Evolutionary conservation across 441 rosid species (phyloP), one percentile per base, ranked within the genome.

Genomic region (Rhodomyrtus psidioides): DNA sequence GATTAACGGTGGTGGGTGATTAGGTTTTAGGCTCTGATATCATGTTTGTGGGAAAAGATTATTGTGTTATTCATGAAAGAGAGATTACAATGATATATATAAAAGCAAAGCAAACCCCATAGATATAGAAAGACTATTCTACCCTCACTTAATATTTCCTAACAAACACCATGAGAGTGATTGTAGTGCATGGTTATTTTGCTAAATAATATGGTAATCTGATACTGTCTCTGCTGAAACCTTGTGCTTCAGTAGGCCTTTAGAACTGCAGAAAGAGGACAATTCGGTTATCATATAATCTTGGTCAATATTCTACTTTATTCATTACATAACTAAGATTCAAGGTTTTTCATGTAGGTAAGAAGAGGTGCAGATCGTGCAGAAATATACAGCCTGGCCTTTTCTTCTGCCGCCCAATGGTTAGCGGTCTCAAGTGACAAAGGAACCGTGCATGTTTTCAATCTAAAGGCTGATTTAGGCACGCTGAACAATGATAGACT

Each of bases 301-400:
- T 34, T 70, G 46, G 49, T 15, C 49, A 21, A 55, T 56, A 44
- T 23, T 56, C 55, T 42, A 53, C 60, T 21, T 58, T 34, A 17
- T 49, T 21, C 27, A 28, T 49, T 55, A 1, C 0, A 55, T 51
- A 2, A 57, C 27, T 17, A 27, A 59, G 53, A 57, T 84, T 44
- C n/a, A 26, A n/a, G 27, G 56, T 23, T 24, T 34, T 83, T 81
- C 49, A 76, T 83, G 70, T 88, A 95, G 99, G 93, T 94, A n/a
- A 93, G 97, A 90, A 92, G 98, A 85, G 97, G 98, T 84, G 94
- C 96, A 58, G 97, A 94, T 39, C 91, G 94, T 91, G 98, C 97
- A 42, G 95, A 94, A 82, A 94, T 96, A 84, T 92, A 93, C 86
- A 93, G 97, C 89, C 88, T 96, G 83, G 96, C 95, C 44, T 94